Evolutionary conservation across 2,329 filamentous ascomycete genomes (phyloP).

Genomic region (Xylaria digitata): DNA sequence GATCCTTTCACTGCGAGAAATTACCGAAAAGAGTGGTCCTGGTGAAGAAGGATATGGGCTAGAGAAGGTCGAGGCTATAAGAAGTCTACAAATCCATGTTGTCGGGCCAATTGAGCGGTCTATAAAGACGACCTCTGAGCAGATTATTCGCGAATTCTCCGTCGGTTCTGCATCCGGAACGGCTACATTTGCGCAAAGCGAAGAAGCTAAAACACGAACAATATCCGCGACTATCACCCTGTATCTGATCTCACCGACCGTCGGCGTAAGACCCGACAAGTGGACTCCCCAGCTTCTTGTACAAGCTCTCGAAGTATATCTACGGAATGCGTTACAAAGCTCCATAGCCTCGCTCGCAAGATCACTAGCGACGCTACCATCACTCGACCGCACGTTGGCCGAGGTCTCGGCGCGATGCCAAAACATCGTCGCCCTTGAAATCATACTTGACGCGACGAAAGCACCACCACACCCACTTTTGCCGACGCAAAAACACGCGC

Average conservation of each 20-base stretch:
- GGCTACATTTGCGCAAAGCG: constrained; percentile 71
- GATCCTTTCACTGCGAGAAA: constrained; percentile 77
- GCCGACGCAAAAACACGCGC: constrained; percentile 43
- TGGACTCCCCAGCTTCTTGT: constrained; percentile 78
- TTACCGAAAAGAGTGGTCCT: constrained; percentile 73
- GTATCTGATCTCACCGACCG: constrained; percentile 81
- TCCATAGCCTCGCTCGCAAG: constrained; percentile 80
- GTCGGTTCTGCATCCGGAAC: constrained; percentile 66
- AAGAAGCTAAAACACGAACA: constrained; percentile 80
- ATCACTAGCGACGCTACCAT: constrained; percentile 82
- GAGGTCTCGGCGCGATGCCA: constrained; percentile 89
- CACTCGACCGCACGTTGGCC: constrained; percentile 80
- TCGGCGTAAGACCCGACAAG: constrained; percentile 63
- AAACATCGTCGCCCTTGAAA: constrained; percentile 88
- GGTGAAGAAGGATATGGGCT: constrained; percentile 82
- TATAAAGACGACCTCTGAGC: constrained; percentile 78
- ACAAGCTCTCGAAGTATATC: constrained; percentile 80
- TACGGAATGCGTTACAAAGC: constrained; percentile 82
- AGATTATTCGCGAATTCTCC: constrained; percentile 85
- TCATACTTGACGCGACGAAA: constrained; percentile 76
- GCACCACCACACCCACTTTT: constrained; percentile 77
- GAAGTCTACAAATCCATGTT: constrained; percentile 75
- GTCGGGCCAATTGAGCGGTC: constrained; percentile 78
- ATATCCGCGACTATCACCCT: constrained; percentile 80
- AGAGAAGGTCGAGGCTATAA: constrained; percentile 78